Conservation (phyloP, 345 rosid species). For the Kandelia obovata region DNA sequence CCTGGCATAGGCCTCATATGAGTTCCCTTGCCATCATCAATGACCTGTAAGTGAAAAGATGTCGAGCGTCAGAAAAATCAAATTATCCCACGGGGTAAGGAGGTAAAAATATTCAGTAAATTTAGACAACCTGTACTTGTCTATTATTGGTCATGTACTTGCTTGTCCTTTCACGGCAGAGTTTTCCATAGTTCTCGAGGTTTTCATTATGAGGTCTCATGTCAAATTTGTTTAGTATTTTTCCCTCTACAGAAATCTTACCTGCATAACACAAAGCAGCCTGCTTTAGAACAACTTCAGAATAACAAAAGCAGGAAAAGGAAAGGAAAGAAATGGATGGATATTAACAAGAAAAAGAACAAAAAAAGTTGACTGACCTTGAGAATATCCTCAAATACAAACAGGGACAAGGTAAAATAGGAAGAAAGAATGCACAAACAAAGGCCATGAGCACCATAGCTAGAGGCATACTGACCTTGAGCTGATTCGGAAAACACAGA, state of each 20-base stretch:
- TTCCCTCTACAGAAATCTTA: slow-evolving; percentile 63
- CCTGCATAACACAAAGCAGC: slow-evolving; percentile 37
- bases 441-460: neutral
- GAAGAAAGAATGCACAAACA: neutral
- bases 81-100: neutral
- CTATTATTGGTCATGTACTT: slow-evolving; percentile 66
- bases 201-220: slow-evolving; percentile 74
- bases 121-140: slow-evolving; percentile 62
- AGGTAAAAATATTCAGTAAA: neutral
- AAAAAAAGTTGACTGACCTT: no score
- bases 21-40: slow-evolving; percentile 66
- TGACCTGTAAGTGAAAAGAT: slow-evolving; percentile 50
- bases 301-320: neutral
- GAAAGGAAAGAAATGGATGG: neutral
- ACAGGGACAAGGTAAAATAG: neutral
- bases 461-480: slow-evolving; percentile 45
- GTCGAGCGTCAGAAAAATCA: neutral
- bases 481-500: slow-evolving; percentile 58
- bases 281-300: neutral
- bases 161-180: slow-evolving; percentile 74
- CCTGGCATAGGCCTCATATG: slow-evolving; percentile 83
- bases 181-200: slow-evolving; percentile 70
- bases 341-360: neutral
- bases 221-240: slow-evolving; percentile 73
- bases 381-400: neutral